Evolutionary conservation across 352 stramenopile genomes (phyloP), one percentile per base, ranked within the genome.

Genomic region (Albugo laibachii): DNA sequence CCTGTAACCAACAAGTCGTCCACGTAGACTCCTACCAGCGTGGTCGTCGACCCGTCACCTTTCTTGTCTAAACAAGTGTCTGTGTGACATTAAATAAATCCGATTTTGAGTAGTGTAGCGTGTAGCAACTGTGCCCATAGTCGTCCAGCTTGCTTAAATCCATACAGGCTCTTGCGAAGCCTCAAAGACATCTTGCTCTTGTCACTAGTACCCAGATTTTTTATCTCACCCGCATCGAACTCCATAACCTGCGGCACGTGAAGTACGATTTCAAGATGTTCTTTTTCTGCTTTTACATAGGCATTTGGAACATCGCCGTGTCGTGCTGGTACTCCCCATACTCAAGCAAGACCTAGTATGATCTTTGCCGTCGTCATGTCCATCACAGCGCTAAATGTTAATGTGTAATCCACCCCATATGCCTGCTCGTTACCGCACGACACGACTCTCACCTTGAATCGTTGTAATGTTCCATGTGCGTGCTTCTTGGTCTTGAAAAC

Each of bases 221-320:
- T 50, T 3, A 55, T 52, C 10, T 49, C 14, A 20, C 58, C 55
- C 10, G 43, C 27, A 15, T 21, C 20, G 14, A 50, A 50, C 18
- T 18, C 27, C 55, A 53, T 63, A 1, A 47, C 48, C 0, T 58
- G 45, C 36, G 45, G 61, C 0, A 56, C 39, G 24, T 39, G 24
- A 34, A 67, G 13, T 41, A 47, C 53, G n/a, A 68, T 62, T 1
- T 58, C 38, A 13, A 58, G 18, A 0, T 39, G 37, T 8, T 53
- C 57, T 0, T 46, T 53, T 0, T 24, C 13, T 0, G 46, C 56
- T 21, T 62, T 60, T 5, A 66, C 44, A 34, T 68, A 72, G 1
- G 57, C 59, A 31, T 56, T 65, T 21, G 59, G 56, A 1, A 66
- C 45, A n/a, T 68, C 62, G 8, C 58, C 49, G 36, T 66, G 62